These are phyloP conservation scores for Daldinia sp. DNA, from an alignment of 2,329 filamentous ascomycete genomes.

Conservation along the genomic window DNA sequence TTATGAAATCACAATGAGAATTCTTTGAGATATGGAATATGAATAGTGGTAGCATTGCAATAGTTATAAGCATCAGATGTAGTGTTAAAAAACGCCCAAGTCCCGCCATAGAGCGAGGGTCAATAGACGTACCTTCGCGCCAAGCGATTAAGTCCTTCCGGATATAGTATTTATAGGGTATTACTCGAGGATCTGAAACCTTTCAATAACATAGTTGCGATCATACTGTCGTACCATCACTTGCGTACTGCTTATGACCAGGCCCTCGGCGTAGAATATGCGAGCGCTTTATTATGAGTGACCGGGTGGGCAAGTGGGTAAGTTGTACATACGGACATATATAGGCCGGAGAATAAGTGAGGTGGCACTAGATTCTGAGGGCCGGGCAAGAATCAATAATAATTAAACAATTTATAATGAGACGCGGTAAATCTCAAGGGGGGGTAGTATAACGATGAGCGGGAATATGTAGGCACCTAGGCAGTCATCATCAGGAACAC, in stretches of 20 bases:
- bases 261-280: background rate
- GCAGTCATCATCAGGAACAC: slow-evolving; percentile 8
- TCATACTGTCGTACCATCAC: slow-evolving; percentile 19
- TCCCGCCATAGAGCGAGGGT: background rate
- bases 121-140: slow-evolving; percentile 12
- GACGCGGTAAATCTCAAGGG: background rate
- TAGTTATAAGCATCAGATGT: background rate
- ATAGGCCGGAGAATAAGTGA: slow-evolving; percentile 1
- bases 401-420: slow-evolving; percentile 17
- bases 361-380: background rate
- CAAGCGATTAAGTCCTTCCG: slow-evolving; percentile 9
- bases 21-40: background rate
- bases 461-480: background rate
- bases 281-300: slow-evolving; percentile 1
- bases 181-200: slow-evolving; percentile 30
- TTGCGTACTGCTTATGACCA: background rate
- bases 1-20: background rate
- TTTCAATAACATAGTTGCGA: slow-evolving; percentile 27
- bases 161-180: slow-evolving; percentile 1
- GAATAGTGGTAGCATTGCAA: background rate
- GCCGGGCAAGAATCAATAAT: slow-evolving; percentile 20
- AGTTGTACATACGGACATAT: background rate
- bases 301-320: background rate
- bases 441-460: background rate
- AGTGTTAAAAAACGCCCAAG: background rate